Base-by-base conservation (phyloP, 163 green algal genomes). In the Scenedesmus sp. region DNA sequence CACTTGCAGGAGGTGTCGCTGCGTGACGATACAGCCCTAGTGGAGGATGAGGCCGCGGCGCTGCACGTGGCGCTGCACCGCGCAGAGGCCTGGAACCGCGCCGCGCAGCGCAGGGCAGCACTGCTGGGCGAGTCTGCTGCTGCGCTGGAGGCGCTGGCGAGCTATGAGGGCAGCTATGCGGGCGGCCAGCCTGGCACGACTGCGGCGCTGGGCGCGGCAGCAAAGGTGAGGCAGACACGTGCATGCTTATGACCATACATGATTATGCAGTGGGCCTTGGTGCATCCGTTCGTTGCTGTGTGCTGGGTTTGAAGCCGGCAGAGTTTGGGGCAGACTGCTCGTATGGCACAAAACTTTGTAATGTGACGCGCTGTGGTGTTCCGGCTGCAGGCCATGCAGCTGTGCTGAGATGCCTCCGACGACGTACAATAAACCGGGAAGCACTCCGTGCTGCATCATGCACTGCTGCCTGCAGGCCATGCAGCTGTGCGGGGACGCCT, bases 121-220 rank as follows among this genome's bases (percentile, higher is more conserved):
- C 56, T 90, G 18, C 57, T 86, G 84, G 59, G 52, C 3, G 90
- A 90, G 20, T 4, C 55, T 46, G 83, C 83, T 26, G 34, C 79
- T 9, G 55, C 90, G 20, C 57, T 93, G 0, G 67, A 82, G n/a
- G 90, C 82, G 26, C 84, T 93, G 62, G 56, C 34, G 26, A 93
- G 56, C 26, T 93, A 84, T 62, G 90, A 93, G 84, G 90, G 26
- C 16, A 93, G 79, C 64, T 92, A 92, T 82, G 59, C 66, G 5
- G 73, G 64, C 67, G 64, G 64, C 8, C 54, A 77, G 13, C 60
- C 62, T 15, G 15, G 13, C 55, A 70, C 82, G 1, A 79, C 55
- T 70, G 64, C 59, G 52, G 89, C 60, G 10, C 64, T 89, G 4
- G 20, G 4, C 6, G 20, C 82, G 70, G 56, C 64, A 23, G 89